Conservation (phyloP, 2,329 filamentous ascomycete genomes). For the Xylaria hypoxylon region DNA sequence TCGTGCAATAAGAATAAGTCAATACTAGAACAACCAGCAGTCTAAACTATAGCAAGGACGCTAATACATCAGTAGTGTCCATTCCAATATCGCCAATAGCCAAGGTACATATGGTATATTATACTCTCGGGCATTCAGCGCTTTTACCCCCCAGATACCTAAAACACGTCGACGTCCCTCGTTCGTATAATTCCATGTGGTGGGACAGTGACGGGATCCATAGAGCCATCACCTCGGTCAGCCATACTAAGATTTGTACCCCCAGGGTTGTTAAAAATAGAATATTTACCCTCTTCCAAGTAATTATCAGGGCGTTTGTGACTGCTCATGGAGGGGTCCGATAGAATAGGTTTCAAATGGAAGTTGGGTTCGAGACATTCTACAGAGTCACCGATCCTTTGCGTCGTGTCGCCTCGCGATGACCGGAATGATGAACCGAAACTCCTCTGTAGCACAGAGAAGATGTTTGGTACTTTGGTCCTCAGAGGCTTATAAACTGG, state of each 20-base stretch:
- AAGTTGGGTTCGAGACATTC: background rate
- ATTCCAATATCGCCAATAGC: no score
- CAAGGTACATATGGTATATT: no score
- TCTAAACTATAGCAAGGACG: no score
- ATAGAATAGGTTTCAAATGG: background rate
- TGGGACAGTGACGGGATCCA: background rate
- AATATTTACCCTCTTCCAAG: background rate
- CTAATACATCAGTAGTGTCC: no score
- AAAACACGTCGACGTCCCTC: conserved; percentile 1
- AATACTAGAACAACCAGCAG: no score
- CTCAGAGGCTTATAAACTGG: conserved; percentile 23
- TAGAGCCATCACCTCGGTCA: background rate
- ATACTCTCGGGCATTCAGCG: no score
- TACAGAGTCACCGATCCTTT: background rate
- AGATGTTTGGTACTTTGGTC: background rate
- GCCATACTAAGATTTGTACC: background rate
- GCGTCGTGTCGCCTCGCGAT: background rate
- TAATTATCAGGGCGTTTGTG: background rate
- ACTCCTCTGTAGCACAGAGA: background rate
- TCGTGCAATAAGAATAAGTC: no score
- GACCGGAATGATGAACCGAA: conserved; percentile 4
- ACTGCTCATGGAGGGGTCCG: background rate
- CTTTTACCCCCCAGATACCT: no score
- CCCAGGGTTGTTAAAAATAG: background rate
- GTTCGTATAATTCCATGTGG: background rate